A percentile compares a stretch with the other conserved stretches of the same genome.
These are phyloP conservation scores for Gonapodya prolifera DNA, from an alignment of 192 early-diverging fungal species.

Conservation along the genomic window DNA sequence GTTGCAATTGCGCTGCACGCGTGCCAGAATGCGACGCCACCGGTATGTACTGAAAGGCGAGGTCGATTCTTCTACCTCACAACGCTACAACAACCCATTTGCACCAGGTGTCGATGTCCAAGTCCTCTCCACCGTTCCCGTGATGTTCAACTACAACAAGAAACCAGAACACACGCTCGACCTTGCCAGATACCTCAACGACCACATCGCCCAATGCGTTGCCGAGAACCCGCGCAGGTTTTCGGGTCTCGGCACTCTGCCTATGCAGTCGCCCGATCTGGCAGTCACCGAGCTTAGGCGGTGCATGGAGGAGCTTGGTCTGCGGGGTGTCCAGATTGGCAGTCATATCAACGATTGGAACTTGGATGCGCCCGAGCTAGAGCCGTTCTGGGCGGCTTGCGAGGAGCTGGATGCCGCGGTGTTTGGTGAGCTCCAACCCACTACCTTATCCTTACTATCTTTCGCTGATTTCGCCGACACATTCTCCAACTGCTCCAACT, in stretches of 20 bases:
- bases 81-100: background rate
- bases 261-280: conserved; percentile 53
- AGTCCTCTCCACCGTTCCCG: conserved; percentile 55
- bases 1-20: conserved; percentile 48
- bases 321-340: conserved; percentile 51
- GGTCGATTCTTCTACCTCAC: background rate
- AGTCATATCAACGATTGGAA: conserved; percentile 55
- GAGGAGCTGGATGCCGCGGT: conserved; percentile 46
- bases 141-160: conserved; percentile 40
- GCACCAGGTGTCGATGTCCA: conserved; percentile 3
- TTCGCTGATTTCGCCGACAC: no score
- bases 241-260: conserved; percentile 49
- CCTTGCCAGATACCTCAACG: conserved; percentile 36
- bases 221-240: conserved; percentile 45
- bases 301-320: conserved; percentile 47
- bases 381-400: conserved; percentile 49
- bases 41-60: conserved; percentile 36
- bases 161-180: conserved; percentile 43
- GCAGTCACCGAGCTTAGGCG: conserved; percentile 47
- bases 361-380: conserved; percentile 51
- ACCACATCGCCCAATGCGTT: conserved; percentile 43
- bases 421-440: conserved; percentile 28
- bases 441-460: no score
- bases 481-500: no score
- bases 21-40: conserved; percentile 37